Evolutionary conservation across 805 yeast species (phyloP).

Genomic region (Candida argentea): DNA sequence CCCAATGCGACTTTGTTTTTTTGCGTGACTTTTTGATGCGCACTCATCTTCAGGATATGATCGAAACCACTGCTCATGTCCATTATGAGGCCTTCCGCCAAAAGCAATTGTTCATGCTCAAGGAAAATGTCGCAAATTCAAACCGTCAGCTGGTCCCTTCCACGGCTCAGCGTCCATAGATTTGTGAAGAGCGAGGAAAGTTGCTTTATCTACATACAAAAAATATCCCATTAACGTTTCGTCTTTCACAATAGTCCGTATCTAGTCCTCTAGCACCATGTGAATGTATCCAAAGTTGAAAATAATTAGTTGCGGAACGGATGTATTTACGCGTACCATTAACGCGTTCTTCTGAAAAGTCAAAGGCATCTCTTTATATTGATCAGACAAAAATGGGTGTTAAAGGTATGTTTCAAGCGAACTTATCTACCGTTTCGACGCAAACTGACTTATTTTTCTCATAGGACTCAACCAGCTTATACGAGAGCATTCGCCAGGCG

Average conservation of each 20-base stretch:
- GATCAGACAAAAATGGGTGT: constrained; percentile 14
- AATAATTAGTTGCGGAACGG: too few species aligned
- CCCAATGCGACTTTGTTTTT: constrained; percentile 92
- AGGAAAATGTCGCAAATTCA: constrained; percentile 67
- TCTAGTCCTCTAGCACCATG: background rate
- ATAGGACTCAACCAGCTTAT: constrained; percentile 77
- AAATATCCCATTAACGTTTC: constrained; percentile 3
- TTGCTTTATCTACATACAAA: background rate
- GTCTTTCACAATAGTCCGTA: background rate
- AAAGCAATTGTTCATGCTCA: constrained; percentile 85
- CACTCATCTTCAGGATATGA: constrained; percentile 91
- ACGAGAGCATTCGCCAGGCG: constrained; percentile 80
- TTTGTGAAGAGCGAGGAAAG: constrained; percentile 1
- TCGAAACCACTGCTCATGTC: constrained; percentile 77
- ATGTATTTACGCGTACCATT: background rate
- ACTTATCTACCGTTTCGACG: too few species aligned
- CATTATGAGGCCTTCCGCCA: constrained; percentile 93
- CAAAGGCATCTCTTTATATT: background rate
- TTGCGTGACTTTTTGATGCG: constrained; percentile 90
- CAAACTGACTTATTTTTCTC: too few species aligned
- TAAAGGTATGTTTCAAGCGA: constrained; percentile 15
- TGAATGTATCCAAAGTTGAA: background rate
- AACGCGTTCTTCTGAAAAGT: background rate
- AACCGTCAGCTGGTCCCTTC: constrained; percentile 23
- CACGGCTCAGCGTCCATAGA: constrained; percentile 5